Conservation (phyloP, 192 early-diverging fungal genomes). For the Linnemannia elongata region DNA sequence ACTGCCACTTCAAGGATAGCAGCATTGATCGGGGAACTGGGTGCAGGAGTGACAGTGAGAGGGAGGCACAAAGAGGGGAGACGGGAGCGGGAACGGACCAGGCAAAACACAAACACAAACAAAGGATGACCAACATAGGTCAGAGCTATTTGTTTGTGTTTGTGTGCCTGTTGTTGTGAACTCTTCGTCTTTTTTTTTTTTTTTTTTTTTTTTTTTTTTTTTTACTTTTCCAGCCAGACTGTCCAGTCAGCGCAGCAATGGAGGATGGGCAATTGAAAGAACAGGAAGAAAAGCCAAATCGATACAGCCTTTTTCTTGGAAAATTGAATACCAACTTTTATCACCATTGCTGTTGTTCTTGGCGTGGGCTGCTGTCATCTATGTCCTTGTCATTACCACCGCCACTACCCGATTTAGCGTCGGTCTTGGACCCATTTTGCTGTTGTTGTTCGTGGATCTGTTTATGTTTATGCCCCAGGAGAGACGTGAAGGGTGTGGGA, state of each 20-base stretch:
- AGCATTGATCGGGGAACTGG: neutral
- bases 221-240: neutral
- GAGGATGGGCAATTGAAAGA: neutral
- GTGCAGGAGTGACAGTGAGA: neutral
- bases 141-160: neutral
- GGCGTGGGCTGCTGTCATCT: neutral
- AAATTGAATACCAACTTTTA: neutral
- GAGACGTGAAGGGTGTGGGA: no score
- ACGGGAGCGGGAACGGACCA: neutral
- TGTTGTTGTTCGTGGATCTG: neutral
- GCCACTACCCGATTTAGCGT: no score
- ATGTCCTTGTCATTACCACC: neutral
- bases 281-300: neutral
- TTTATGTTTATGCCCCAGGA: neutral
- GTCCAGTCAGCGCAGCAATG: neutral
- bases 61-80: neutral
- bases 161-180: neutral
- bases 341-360: neutral
- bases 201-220: neutral
- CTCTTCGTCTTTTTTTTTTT: neutral
- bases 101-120: neutral
- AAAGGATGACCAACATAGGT: neutral
- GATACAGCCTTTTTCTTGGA: neutral
- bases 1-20: neutral
- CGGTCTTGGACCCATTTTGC: neutral